Evolutionary conservation across 257 asterid genomes (phyloP).

Genomic region (Solanum medicagineum): DNA sequence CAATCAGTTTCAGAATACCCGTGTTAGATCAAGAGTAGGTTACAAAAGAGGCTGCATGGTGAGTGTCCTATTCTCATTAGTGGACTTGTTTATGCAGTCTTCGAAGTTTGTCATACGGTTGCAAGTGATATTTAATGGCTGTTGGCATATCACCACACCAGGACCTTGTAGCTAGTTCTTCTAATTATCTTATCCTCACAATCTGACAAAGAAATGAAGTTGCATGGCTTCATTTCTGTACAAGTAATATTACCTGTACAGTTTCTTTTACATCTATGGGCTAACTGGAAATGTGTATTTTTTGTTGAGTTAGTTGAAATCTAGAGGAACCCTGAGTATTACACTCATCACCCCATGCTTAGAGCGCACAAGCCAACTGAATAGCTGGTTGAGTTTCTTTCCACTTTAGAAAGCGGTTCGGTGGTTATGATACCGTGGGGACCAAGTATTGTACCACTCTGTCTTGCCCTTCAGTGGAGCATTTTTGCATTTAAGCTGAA

Average conservation of each 20-base stretch:
- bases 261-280: not conserved
- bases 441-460: not conserved
- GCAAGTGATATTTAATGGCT: not conserved
- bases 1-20: not conserved
- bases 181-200: not conserved
- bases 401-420: not conserved
- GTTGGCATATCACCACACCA: not conserved
- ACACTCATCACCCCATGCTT: not conserved
- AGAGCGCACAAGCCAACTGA: not conserved
- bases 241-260: not conserved
- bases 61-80: not conserved
- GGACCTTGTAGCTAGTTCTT: not conserved
- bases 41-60: not conserved
- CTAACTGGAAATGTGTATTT: not conserved
- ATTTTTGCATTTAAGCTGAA: not conserved
- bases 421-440: not conserved
- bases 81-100: not conserved
- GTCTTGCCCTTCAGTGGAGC: not conserved
- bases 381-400: not conserved
- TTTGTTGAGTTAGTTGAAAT: not conserved
- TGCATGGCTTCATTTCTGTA: not conserved
- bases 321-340: not conserved
- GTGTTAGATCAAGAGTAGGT: not conserved
- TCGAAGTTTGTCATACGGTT: not conserved
- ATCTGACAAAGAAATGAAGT: not conserved